Base-by-base conservation (phyloP, 495 filamentous ascomycete species). In the Clohesyomyces aquaticus region DNA sequence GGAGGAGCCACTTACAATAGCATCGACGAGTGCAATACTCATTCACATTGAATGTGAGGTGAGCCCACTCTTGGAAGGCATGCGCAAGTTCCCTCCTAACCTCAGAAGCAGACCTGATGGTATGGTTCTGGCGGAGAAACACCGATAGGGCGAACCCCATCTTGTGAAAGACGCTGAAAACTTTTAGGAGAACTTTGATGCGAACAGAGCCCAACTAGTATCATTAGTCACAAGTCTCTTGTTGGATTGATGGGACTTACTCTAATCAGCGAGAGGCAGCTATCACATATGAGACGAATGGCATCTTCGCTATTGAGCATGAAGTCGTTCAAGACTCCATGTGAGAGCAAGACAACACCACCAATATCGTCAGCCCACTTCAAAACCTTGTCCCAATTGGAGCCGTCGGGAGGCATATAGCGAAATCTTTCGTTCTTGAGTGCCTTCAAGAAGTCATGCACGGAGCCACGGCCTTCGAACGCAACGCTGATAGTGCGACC, bases 131-230 rank as follows among this genome's bases (percentile, higher is more conserved):
- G 25, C 57, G 18, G 12, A 68, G 61, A 23, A 68, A 65, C 28
- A 65, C 32, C 0, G 66, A 65, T 4, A 68, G 43, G n/a, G 66
- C 41, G 41, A 68, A 63, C 4, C 47, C 41, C 60, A 64, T 64
- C 29, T 65, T 68, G 27, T 68, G 61, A 32, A 68, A 65, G 4
- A 61, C 43, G 21, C 78, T 77, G 71, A 88, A 88, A 2, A 83
- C 79, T 14, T 79, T 81, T 26, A 83, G 77, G 4, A 88, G 76
- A 1, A 81, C 75, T 47, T 81, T 72, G 8, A 78, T 77, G 65
- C 86, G 79, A 14, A 79, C 74, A 29, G 80, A 78, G 25, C 85
- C 84, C 56, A 84, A 78, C 84, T 88, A 57, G 4, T 18, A 12
- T 11, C 60, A 19, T 38, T 46, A 38, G 46, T 2, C n/a, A 23